Conservation (phyloP, 2,329 filamentous ascomycete species). For the Microsporum ferrugineum region DNA sequence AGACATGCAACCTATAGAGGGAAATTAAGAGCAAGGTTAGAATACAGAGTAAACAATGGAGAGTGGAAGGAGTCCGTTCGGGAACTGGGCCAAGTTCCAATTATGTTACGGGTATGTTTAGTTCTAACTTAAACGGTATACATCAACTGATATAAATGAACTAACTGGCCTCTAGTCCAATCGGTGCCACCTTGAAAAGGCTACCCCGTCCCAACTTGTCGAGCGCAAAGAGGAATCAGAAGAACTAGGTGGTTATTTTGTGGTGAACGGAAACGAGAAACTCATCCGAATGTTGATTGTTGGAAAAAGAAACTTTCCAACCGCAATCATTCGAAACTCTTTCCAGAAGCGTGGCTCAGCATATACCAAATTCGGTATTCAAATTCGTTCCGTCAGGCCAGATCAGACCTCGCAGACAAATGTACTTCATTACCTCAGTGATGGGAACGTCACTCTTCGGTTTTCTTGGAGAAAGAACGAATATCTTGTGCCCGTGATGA, state of each 20-base stretch:
- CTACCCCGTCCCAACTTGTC: slow-evolving; percentile 72
- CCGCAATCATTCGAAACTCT: slow-evolving; percentile 84
- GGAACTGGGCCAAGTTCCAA: slow-evolving; percentile 77
- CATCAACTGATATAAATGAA: background rate
- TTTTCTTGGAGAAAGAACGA: slow-evolving; percentile 98
- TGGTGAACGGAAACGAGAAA: slow-evolving; percentile 96
- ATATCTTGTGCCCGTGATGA: slow-evolving; percentile 89
- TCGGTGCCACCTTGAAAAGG: slow-evolving; percentile 76
- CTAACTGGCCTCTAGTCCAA: slow-evolving; percentile 52
- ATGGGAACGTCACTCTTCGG: slow-evolving; percentile 91
- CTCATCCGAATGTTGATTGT: slow-evolving; percentile 86
- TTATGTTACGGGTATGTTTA: slow-evolving; percentile 75
- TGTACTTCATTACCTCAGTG: slow-evolving; percentile 85
- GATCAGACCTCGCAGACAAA: slow-evolving; percentile 98
- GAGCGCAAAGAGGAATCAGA: slow-evolving; percentile 88
- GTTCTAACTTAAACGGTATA: slow-evolving; percentile 7
- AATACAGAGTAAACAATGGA: slow-evolving; percentile 77
- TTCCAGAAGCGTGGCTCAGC: slow-evolving; percentile 77
- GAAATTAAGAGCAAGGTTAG: slow-evolving; percentile 68
- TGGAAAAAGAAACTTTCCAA: slow-evolving; percentile 82
- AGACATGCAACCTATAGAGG: slow-evolving; percentile 85
- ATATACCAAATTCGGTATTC: slow-evolving; percentile 83
- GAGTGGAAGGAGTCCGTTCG: slow-evolving; percentile 71
- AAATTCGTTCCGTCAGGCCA: slow-evolving; percentile 83
- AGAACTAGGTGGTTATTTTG: slow-evolving; percentile 91